Conservation (phyloP, 352 stramenopile genomes). For the Blastocystis hominis region DNA sequence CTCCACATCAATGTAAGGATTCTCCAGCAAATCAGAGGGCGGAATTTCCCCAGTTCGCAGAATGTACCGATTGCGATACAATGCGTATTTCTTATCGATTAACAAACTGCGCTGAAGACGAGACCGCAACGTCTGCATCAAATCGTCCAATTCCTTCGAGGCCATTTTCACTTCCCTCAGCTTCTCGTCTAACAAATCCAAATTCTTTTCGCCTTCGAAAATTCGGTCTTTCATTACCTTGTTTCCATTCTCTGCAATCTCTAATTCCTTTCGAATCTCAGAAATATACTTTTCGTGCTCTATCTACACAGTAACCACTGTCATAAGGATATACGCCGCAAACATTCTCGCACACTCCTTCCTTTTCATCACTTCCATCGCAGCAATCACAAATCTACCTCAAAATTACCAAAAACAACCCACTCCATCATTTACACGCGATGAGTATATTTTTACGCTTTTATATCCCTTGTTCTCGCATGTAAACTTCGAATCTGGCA, state of each 20-base stretch:
- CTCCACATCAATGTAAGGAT: conserved; percentile 1
- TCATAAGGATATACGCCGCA: background rate
- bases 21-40: background rate
- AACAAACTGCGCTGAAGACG: background rate
- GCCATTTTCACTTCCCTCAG: background rate
- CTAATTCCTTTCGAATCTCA: background rate
- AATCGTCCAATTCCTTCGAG: background rate
- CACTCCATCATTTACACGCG: conserved; percentile 59
- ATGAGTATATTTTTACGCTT: conserved; percentile 50
- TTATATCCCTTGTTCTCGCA: conserved; percentile 51
- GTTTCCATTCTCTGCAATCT: background rate
- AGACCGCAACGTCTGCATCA: background rate
- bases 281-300: background rate
- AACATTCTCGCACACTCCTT: conserved; percentile 16
- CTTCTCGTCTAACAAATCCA: background rate
- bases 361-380: conserved; percentile 59
- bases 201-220: background rate
- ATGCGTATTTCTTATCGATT: conserved; percentile 46
- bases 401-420: background rate
- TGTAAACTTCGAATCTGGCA: conserved; percentile 35
- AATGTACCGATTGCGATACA: conserved; percentile 36
- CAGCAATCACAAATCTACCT: conserved; percentile 60
- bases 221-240: background rate
- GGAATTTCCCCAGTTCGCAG: conserved; percentile 16
- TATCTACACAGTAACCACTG: background rate